phyloP scores from a whole-genome alignment of 495 filamentous ascomycete genomes.

The Tuber borchii region DNA sequence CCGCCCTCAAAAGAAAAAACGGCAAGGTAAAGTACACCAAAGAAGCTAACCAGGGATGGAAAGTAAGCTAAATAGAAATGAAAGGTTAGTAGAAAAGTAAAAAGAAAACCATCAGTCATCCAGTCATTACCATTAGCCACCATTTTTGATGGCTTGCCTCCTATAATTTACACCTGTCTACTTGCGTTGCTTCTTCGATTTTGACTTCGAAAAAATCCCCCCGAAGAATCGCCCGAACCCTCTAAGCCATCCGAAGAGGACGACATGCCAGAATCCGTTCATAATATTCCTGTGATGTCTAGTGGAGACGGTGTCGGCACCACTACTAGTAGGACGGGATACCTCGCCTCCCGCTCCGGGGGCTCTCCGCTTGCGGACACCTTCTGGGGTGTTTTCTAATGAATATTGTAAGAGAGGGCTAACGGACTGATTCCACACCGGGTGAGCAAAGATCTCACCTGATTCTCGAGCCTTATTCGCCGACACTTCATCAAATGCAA shows the following conservation, averaged over 20 bases:
- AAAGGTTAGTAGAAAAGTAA: constrained; percentile 8
- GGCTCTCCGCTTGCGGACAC: constrained; percentile 29
- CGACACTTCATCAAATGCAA: constrained; percentile 12
- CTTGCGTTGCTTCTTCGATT: constrained; percentile 13
- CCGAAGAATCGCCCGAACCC: constrained; percentile 37
- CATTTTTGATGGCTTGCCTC: constrained; percentile 4
- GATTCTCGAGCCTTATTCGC: constrained; percentile 27
- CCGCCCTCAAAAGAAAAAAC: constrained; percentile 8
- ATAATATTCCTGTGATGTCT: constrained; percentile 39
- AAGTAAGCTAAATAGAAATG: neutral
- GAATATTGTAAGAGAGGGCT: constrained; percentile 43
- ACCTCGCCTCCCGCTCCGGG: constrained; percentile 12
- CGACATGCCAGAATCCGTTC: constrained; percentile 38
- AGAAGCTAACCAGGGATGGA: neutral
- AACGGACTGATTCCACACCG: constrained; percentile 42
- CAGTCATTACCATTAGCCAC: neutral
- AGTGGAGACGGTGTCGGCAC: constrained; percentile 36
- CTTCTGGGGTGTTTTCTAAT: constrained; percentile 40
- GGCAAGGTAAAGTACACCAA: neutral
- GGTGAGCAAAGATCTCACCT: constrained; percentile 42
- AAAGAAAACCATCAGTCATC: constrained; percentile 5
- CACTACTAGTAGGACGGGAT: constrained; percentile 35
- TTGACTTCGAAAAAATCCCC: constrained; percentile 35
- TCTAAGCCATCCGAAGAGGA: constrained; percentile 40
- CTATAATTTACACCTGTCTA: neutral